Percentiles rank a stretch among this genome's conserved stretches.
Evolutionary conservation across 371 early-diverging fungal genomes (phyloP).

Genomic region (Lichtheimia corymbifera): DNA sequence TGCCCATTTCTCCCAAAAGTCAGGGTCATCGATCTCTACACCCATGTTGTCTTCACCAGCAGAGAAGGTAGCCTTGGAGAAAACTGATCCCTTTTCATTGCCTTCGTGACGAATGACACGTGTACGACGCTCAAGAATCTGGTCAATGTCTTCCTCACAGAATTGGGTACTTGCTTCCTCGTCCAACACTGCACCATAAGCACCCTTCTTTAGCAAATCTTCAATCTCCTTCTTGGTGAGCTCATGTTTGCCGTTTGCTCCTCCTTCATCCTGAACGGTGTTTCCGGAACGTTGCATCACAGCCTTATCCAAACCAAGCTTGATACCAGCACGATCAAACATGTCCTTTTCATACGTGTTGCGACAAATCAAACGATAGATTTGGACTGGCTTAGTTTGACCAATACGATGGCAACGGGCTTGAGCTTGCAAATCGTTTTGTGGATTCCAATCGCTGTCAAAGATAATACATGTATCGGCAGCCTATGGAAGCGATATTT

Average conservation of each 20-base stretch:
- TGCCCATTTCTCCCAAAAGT: slow-evolving; percentile 98
- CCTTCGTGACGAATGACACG: slow-evolving; percentile 85
- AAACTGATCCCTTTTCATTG: slow-evolving; percentile 79
- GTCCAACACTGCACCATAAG: slow-evolving; percentile 89
- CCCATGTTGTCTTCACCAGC: slow-evolving; percentile 49
- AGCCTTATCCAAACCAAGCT: slow-evolving; percentile 90
- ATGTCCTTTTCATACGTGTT: slow-evolving; percentile 96
- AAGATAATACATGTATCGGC: slow-evolving; percentile 96
- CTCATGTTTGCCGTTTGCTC: slow-evolving; percentile 39
- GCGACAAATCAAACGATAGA: slow-evolving; percentile 86
- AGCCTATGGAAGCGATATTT: slow-evolving; percentile 36
- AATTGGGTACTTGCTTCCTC: slow-evolving; percentile 87
- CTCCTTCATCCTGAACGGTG: slow-evolving; percentile 33
- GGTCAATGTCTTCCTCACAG: slow-evolving; percentile 97
- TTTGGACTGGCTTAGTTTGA: slow-evolving; percentile 90
- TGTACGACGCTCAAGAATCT: slow-evolving; percentile 90
- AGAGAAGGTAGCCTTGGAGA: slow-evolving; percentile 93
- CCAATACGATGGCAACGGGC: slow-evolving; percentile 95
- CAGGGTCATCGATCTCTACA: slow-evolving; percentile 93
- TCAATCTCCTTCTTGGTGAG: slow-evolving; percentile 85
- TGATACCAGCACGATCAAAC: slow-evolving; percentile 96
- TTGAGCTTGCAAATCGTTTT: slow-evolving; percentile 96
- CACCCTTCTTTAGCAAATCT: slow-evolving; percentile 87
- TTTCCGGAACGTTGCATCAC: slow-evolving; percentile 70
- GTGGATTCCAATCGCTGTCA: slow-evolving; percentile 98